These are phyloP conservation scores for Vigna angularis DNA, from an alignment of 306 rosid species.

Conservation along the genomic window DNA sequence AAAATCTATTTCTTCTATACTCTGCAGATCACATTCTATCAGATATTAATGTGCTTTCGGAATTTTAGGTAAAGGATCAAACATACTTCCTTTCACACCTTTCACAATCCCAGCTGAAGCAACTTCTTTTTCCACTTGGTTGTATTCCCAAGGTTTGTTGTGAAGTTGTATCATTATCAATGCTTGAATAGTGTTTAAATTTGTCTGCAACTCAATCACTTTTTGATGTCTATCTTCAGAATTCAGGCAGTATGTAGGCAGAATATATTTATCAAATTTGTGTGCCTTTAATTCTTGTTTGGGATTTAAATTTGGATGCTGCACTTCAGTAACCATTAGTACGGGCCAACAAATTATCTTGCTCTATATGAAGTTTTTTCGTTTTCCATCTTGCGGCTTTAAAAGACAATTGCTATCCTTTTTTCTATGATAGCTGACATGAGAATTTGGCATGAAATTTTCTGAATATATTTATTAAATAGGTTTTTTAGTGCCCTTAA, in stretches of 20 bases:
- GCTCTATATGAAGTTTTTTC: neutral
- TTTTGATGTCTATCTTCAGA: constrained; percentile 22
- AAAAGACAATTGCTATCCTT: constrained; percentile 15
- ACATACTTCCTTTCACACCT: constrained; percentile 95
- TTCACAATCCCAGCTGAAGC: constrained; percentile 84
- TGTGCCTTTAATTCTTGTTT: constrained; percentile 4
- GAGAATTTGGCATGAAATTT: neutral
- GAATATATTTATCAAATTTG: constrained; percentile 11
- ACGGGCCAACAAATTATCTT: neutral
- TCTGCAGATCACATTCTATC: too few species aligned
- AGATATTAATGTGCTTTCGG: constrained; percentile 38
- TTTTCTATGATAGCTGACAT: neutral
- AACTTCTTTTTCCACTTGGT: constrained; percentile 84
- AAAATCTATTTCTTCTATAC: too few species aligned
- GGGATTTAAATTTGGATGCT: constrained; percentile 28
- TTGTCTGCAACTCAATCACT: constrained; percentile 16
- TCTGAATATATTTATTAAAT: constrained; percentile 28
- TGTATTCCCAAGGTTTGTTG: constrained; percentile 83
- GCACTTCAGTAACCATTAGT: constrained; percentile 24
- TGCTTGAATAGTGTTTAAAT: constrained; percentile 23
- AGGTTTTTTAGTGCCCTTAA: neutral
- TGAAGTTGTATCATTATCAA: constrained; percentile 26
- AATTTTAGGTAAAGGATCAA: constrained; percentile 89
- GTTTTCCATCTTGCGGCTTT: neutral
- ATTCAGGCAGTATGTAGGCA: neutral